A percentile compares a stretch with the other conserved stretches of the same genome.
Evolutionary conservation across 371 early-diverging fungal genomes (phyloP).

Genomic region (Mucor irregularis): DNA sequence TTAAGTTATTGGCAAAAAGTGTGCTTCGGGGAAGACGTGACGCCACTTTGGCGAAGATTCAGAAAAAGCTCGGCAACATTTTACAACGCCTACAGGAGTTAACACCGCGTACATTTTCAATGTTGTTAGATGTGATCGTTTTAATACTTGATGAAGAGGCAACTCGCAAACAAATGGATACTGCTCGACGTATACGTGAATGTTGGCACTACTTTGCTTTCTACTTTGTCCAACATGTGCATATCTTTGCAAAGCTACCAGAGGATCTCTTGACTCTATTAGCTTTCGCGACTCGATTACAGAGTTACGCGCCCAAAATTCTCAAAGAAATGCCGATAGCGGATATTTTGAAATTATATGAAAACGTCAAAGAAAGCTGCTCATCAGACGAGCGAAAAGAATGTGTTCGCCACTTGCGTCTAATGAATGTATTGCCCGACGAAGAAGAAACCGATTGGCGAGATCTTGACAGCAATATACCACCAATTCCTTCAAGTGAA

Average conservation of each 20-base stretch:
- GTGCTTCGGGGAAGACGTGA: no score
- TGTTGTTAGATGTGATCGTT: slow-evolving; percentile 16
- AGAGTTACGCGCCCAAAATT: not conserved
- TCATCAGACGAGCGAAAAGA: not conserved
- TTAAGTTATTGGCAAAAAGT: no score
- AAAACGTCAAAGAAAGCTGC: not conserved
- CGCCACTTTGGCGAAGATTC: no score
- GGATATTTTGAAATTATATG: not conserved
- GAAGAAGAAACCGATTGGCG: not conserved
- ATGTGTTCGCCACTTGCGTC: not conserved
- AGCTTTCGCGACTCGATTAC: not conserved
- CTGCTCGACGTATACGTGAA: not conserved
- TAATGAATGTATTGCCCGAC: not conserved
- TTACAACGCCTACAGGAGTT: slow-evolving; percentile 4
- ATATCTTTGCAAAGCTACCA: not conserved
- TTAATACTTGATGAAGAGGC: slow-evolving; percentile 11
- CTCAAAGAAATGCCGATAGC: slow-evolving; percentile 1
- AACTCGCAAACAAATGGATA: not conserved
- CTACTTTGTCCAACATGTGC: not conserved
- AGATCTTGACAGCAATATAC: not conserved
- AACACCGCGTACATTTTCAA: slow-evolving; percentile 14
- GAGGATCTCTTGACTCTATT: slow-evolving; percentile 3
- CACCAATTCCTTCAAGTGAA: slow-evolving; percentile 8
- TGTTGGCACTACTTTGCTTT: slow-evolving; percentile 1
- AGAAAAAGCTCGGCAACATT: no score